Percentiles rank a stretch among this genome's conserved stretches.
phyloP scores from a whole-genome alignment of 2,329 filamentous ascomycete genomes.

The Phaeoacremonium minimum region DNA sequence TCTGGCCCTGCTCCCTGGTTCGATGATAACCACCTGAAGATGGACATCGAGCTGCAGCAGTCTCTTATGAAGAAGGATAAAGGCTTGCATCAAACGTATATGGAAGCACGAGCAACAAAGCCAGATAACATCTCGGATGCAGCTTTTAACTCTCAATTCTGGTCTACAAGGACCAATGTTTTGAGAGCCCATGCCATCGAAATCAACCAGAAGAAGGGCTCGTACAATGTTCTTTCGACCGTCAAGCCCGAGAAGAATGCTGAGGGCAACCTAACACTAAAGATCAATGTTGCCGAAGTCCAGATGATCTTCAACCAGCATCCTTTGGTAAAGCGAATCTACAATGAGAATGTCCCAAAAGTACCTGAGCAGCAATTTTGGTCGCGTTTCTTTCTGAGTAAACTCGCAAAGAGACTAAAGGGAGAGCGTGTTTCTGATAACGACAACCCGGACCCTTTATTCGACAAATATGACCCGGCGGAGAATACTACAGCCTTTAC shows the following conservation, averaged over 20 bases:
- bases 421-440: conserved; percentile 80
- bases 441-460: conserved; percentile 71
- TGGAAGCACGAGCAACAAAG: conserved; percentile 78
- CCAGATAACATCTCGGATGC: conserved; percentile 76
- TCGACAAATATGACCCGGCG: conserved; percentile 80
- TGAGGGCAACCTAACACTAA: conserved; percentile 71
- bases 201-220: conserved; percentile 76
- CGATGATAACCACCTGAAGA: conserved; percentile 73
- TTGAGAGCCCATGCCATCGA: conserved; percentile 90
- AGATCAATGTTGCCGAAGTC: conserved; percentile 87
- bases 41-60: conserved; percentile 78
- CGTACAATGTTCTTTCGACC: conserved; percentile 89
- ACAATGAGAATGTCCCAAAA: conserved; percentile 88
- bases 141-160: conserved; percentile 89
- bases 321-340: conserved; percentile 82
- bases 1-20: conserved; percentile 63
- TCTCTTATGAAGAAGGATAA: conserved; percentile 80
- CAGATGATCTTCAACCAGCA: conserved; percentile 91
- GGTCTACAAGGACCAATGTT: conserved; percentile 82
- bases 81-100: conserved; percentile 75
- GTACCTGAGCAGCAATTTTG: conserved; percentile 77
- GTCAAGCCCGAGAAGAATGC: conserved; percentile 72
- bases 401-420: conserved; percentile 84
- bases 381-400: conserved; percentile 89
- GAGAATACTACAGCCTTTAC: conserved; percentile 56